These are phyloP conservation scores for Ustilago esculenta DNA, from an alignment of 1,284 basidiomycete genomes.

Conservation along the genomic window DNA sequence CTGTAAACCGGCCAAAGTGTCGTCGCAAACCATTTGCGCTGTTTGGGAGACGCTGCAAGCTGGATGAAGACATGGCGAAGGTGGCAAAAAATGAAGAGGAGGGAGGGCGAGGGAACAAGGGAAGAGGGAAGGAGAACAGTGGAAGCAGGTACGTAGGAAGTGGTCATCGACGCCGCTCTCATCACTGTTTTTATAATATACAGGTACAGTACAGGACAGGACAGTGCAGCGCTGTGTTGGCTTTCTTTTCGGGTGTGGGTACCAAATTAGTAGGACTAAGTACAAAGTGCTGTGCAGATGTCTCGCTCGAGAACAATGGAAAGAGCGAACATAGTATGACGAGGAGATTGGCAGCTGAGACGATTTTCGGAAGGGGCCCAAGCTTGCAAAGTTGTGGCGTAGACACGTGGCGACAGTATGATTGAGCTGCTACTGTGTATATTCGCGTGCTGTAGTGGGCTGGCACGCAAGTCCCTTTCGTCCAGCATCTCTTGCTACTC, in stretches of 20 bases:
- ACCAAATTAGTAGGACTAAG: no score
- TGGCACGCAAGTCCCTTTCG: no score
- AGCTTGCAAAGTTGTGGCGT: no score
- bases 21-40: neutral
- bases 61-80: slow-evolving; percentile 6
- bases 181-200: no score
- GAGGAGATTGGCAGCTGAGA: neutral
- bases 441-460: no score
- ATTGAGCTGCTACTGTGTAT: no score
- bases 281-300: no score
- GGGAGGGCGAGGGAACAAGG: neutral
- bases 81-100: neutral
- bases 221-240: no score
- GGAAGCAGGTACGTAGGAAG: neutral
- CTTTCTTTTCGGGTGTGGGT: no score
- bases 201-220: no score
- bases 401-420: slow-evolving; percentile 1
- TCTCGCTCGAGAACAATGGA: neutral
- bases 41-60: slow-evolving; percentile 10
- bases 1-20: slow-evolving; percentile 1
- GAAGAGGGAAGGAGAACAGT: neutral
- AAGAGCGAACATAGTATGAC: neutral
- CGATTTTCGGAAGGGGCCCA: neutral
- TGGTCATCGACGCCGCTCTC: no score
- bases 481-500: no score